These are phyloP conservation scores for Pseudodiploospora longispora DNA, from an alignment of 2,329 filamentous ascomycete species.

Conservation along the genomic window DNA sequence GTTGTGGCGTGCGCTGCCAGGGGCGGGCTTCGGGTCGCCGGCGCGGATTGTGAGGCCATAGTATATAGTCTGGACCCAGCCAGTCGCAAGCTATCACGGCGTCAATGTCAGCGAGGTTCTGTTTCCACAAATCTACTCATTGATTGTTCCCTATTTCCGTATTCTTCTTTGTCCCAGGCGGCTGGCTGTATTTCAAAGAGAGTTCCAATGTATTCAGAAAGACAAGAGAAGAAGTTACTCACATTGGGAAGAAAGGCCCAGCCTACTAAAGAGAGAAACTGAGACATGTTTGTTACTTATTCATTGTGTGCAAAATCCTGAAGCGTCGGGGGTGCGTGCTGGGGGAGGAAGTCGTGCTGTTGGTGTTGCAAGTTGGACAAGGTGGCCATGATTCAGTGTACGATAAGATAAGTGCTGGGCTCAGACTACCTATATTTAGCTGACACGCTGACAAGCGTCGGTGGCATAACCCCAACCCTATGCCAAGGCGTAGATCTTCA, in stretches of 20 bases:
- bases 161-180: background rate
- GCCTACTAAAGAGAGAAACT: constrained; percentile 19
- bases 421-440: background rate
- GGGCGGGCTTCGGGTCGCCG: constrained; percentile 69
- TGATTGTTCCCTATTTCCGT: no score
- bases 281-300: constrained; percentile 33
- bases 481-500: no score
- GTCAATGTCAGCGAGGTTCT: constrained; percentile 11
- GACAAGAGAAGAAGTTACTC: background rate
- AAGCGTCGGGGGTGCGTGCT: no score
- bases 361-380: background rate
- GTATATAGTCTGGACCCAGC: constrained; percentile 70
- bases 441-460: background rate
- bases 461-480: no score
- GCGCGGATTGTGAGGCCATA: constrained; percentile 86
- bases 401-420: background rate
- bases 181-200: background rate
- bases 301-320: no score
- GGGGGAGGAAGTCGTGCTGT: background rate
- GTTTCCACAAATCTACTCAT: background rate
- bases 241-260: constrained; percentile 9
- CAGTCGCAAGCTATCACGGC: constrained; percentile 59
- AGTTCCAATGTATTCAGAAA: background rate
- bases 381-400: background rate
- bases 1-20: constrained; percentile 59